Percentiles rank a stretch among this genome's conserved stretches.
These are phyloP conservation scores for Endothia cerciana DNA, from an alignment of 2,329 filamentous ascomycete species.

Conservation along the genomic window DNA sequence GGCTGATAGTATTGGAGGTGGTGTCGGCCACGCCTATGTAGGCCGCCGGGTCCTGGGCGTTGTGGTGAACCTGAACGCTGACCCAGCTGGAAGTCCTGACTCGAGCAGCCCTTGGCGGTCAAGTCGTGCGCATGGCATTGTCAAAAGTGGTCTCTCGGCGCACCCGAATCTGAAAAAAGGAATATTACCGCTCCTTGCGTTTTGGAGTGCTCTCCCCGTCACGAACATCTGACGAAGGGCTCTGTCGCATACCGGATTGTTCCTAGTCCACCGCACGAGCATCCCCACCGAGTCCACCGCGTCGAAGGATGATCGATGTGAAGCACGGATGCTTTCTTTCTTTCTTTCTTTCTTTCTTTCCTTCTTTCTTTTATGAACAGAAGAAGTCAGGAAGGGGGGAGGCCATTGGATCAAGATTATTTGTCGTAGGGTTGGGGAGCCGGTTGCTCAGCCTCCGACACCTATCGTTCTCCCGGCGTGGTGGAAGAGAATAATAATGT, in stretches of 20 bases:
- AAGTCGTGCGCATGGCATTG: slow-evolving; percentile 3
- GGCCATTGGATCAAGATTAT: too few relatives aligned
- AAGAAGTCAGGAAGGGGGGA: too few relatives aligned
- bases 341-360: not conserved
- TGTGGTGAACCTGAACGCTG: too few relatives aligned
- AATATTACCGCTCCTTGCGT: not conserved
- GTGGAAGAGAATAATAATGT: not conserved
- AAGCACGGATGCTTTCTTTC: not conserved
- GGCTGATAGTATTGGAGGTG: too few relatives aligned
- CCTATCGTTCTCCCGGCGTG: not conserved
- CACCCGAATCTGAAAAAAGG: not conserved
- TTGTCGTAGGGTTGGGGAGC: not conserved
- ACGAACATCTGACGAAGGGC: too few relatives aligned
- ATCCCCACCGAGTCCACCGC: too few relatives aligned
- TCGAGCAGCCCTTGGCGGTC: slow-evolving; percentile 9
- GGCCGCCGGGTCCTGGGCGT: not conserved
- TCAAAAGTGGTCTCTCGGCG: not conserved
- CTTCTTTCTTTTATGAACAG: not conserved
- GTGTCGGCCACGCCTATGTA: not conserved
- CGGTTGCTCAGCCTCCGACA: not conserved
- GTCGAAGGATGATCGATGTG: not conserved
- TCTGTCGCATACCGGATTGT: not conserved
- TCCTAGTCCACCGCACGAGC: too few relatives aligned
- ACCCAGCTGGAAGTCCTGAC: not conserved
- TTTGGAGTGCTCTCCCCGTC: too few relatives aligned